phyloP scores from a whole-genome alignment of 2,329 filamentous ascomycete species.

The Aspergillus awamori region DNA sequence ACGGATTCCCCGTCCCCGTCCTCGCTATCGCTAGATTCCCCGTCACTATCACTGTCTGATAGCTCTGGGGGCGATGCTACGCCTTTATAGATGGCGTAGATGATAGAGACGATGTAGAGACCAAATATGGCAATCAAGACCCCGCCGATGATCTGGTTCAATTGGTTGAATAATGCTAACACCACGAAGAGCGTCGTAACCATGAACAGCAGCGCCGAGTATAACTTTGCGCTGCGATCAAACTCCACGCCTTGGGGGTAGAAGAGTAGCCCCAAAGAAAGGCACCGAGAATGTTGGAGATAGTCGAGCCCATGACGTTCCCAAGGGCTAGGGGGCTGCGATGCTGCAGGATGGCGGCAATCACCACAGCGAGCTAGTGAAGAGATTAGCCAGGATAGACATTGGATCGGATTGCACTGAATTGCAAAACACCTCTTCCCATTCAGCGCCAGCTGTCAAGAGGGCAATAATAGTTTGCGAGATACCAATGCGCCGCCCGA shows the following conservation, averaged over 20 bases:
- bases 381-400: neutral
- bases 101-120: conserved; percentile 50
- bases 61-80: conserved; percentile 40
- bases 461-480: conserved; percentile 54
- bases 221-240: conserved; percentile 54
- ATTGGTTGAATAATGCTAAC: conserved; percentile 37
- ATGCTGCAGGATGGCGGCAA: conserved; percentile 51
- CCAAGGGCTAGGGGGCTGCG: conserved; percentile 55
- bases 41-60: conserved; percentile 48
- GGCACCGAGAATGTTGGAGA: conserved; percentile 60
- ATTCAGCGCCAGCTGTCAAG: conserved; percentile 58
- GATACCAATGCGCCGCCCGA: conserved; percentile 50
- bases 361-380: conserved; percentile 51
- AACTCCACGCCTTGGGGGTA: conserved; percentile 41
- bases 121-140: conserved; percentile 49
- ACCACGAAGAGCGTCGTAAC: conserved; percentile 46
- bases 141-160: conserved; percentile 42
- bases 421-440: conserved; percentile 52
- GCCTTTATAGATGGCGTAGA: conserved; percentile 51
- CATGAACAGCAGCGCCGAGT: conserved; percentile 47
- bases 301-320: conserved; percentile 58
- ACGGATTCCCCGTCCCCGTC: neutral
- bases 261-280: conserved; percentile 58
- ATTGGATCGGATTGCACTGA: neutral
- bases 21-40: conserved; percentile 15